Evolutionary conservation across 768 basidiomycete genomes (phyloP).

Genomic region (Suillus ampliporus): DNA sequence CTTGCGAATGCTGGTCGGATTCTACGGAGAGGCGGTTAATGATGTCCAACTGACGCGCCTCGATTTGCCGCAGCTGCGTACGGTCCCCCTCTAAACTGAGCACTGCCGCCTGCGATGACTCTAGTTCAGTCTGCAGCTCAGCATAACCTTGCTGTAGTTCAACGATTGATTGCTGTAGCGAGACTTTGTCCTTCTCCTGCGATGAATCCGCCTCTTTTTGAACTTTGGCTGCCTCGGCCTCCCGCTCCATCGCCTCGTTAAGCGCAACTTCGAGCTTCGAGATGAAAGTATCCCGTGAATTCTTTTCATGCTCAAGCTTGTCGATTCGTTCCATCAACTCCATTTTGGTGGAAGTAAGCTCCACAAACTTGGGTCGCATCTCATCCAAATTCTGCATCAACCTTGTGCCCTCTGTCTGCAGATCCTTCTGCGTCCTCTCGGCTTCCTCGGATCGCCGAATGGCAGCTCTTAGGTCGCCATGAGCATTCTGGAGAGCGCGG

Average conservation of each 20-base stretch:
- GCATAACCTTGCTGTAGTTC: conserved; percentile 69
- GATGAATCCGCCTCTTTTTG: conserved; percentile 50
- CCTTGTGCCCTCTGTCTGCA: conserved; percentile 79
- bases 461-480: conserved; percentile 69
- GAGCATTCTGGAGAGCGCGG: conserved; percentile 62
- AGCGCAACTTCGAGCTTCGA: conserved; percentile 64
- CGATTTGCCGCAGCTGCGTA: conserved; percentile 60
- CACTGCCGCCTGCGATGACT: conserved; percentile 55
- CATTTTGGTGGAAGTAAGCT: conserved; percentile 74
- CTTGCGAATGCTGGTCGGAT: conserved; percentile 55
- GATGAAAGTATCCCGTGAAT: conserved; percentile 61
- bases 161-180: conserved; percentile 53
- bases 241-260: conserved; percentile 58
- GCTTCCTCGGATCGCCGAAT: conserved; percentile 75
- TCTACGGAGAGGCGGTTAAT: conserved; percentile 56
- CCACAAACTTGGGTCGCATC: conserved; percentile 84
- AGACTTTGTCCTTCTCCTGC: conserved; percentile 57
- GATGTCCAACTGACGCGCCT: conserved; percentile 59
- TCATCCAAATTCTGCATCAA: conserved; percentile 85
- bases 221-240: conserved; percentile 50
- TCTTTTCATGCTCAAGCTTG: conserved; percentile 56
- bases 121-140: conserved; percentile 67
- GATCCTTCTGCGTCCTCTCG: conserved; percentile 69
- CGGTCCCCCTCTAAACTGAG: conserved; percentile 70
- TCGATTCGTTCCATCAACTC: conserved; percentile 71